Conservation (phyloP, 208 protist species). For the Vickermania ingenoplastis region DNA sequence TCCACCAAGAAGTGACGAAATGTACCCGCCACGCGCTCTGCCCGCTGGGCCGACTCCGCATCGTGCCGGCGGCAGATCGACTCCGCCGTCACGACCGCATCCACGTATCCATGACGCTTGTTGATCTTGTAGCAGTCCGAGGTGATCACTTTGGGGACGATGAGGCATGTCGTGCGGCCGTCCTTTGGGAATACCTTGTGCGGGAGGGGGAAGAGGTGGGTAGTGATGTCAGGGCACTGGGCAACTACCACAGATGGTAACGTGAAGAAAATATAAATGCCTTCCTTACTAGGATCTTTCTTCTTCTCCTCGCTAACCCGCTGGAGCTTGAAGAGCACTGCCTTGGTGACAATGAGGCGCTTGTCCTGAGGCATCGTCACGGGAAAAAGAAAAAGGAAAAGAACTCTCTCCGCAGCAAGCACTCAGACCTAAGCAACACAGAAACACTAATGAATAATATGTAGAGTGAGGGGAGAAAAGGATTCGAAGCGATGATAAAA, state of each 20-base stretch:
- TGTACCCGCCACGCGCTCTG: constrained; percentile 54
- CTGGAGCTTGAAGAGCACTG: constrained; percentile 73
- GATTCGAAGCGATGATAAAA: too few species aligned
- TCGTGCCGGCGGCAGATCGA: constrained; percentile 69
- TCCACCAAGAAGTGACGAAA: constrained; percentile 80
- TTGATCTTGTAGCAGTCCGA: constrained; percentile 73
- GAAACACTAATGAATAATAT: too few species aligned
- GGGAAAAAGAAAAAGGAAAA: constrained; percentile 6
- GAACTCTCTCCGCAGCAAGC: constrained; percentile 1
- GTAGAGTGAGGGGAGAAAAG: too few species aligned
- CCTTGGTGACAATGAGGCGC: constrained; percentile 77
- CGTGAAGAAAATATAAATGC: constrained; percentile 63
- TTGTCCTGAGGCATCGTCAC: constrained; percentile 81
- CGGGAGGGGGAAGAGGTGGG: constrained; percentile 41
- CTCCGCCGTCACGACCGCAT: constrained; percentile 79
- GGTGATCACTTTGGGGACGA: constrained; percentile 69
- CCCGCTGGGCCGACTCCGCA: constrained; percentile 39
- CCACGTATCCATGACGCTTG: constrained; percentile 76
- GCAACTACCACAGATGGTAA: constrained; percentile 47
- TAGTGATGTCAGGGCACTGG: constrained; percentile 50
- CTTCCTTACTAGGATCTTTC: constrained; percentile 22
- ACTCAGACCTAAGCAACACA: constrained; percentile 6
- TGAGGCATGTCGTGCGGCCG: constrained; percentile 64
- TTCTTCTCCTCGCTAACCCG: constrained; percentile 28
- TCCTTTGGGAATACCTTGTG: constrained; percentile 47